These are phyloP conservation scores for Lactarius tabidus DNA, from an alignment of 768 basidiomycete species.

Conservation along the genomic window DNA sequence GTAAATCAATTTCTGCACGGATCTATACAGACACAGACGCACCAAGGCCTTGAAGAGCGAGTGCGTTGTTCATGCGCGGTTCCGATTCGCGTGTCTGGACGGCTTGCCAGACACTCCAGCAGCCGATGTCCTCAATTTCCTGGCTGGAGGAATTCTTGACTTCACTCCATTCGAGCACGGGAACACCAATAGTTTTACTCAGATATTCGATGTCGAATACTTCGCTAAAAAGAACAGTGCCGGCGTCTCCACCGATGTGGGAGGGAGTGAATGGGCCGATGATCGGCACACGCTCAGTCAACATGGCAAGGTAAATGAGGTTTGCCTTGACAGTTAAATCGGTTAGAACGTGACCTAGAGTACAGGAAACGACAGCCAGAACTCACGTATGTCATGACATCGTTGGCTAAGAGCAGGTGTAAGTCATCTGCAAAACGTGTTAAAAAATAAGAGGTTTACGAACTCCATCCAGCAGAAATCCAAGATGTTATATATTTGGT, in stretches of 20 bases:
- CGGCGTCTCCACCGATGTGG: constrained; percentile 36
- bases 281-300: constrained; percentile 40
- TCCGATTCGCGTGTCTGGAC: constrained; percentile 30
- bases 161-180: constrained; percentile 42
- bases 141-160: constrained; percentile 36
- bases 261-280: constrained; percentile 40
- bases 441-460: constrained; percentile 16
- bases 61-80: constrained; percentile 30
- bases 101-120: constrained; percentile 43
- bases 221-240: constrained; percentile 36
- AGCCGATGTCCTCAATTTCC: constrained; percentile 38
- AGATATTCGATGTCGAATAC: constrained; percentile 42
- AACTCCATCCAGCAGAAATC: constrained; percentile 73
- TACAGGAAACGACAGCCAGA: background rate
- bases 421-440: background rate
- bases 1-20: background rate
- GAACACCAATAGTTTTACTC: constrained; percentile 34
- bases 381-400: constrained; percentile 68
- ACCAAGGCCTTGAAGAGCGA: constrained; percentile 33
- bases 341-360: background rate
- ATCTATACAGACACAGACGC: background rate
- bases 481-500: constrained; percentile 68
- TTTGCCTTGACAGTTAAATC: constrained; percentile 31
- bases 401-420: constrained; percentile 49
- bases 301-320: constrained; percentile 39